Base-by-base conservation (phyloP, 768 basidiomycete species). In the Lentinula sp. region DNA sequence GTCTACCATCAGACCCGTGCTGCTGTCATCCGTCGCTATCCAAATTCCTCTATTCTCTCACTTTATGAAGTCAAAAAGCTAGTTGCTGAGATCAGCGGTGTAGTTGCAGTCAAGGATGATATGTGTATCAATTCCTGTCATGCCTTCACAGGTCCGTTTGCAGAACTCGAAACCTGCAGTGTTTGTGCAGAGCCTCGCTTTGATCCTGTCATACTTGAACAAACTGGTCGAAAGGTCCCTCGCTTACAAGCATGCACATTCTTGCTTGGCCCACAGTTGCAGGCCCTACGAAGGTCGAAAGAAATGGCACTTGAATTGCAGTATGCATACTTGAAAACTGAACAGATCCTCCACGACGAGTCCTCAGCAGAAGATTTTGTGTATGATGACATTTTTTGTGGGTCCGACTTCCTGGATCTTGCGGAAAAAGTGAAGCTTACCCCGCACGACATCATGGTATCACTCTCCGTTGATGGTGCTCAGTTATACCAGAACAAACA, bases 81-180 rank as follows among this genome's bases (percentile, higher is more conserved):
- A 1, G 62, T 78, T 7, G 59, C 63, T 0, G 60, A 70, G 1
- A 57, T 74, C 18, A 78, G 64, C 36, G 76, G 81, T 0, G 66
- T 83, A 7, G 61, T 71, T 9, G 61, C 74, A 0, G 52, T 81
- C 1, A 8, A 54, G 0, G 55, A 72, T 6, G 71, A 81, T 59
- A 82, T 81, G 77, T 83, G 80, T 45, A 62, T 69, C 0, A 72
- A 79, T 6, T 70, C 72, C 0, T 82, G 81, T 61, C 36, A 71
- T 18, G 75, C 74, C 0, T 82, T 69, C 57, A 77, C 74, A 0
- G 77, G 80, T 0, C 76, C 75, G 0, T 77, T 70, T n/a, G 51
- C 57, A 1, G 33, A 69, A 0, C 59, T 72, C 0, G 66, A 75
- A 0, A 3, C 18, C 0, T 83, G 80, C 57, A 65, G 65, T 0